Evolutionary conservation across 352 stramenopile genomes (phyloP), one percentile per base, ranked within the genome.

Genomic region (Phytophthora gonapodyides): DNA sequence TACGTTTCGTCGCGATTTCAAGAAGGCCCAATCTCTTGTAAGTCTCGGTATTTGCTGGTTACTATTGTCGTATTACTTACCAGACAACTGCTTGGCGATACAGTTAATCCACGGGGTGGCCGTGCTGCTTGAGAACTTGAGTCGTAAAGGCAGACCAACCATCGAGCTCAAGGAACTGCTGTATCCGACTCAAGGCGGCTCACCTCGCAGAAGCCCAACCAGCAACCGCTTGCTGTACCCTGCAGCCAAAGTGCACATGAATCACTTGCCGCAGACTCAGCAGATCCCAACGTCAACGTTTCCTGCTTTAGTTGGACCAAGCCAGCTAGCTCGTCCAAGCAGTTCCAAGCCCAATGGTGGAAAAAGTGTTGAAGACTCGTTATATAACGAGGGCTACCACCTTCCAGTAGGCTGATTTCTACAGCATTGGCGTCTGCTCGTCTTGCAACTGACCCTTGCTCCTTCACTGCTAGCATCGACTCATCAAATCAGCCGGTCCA

Each of bases 81-180:
- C 44, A 24, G 15, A 38, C 7, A 44, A 33, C 7, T 45, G n/a
- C 41, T n/a, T 12, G 43, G 16, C 7, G 21, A 13, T 59, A 9
- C 46, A 88, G 81, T 64, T 90, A 11, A 84, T 90, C 15, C 64
- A 84, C 36, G 71, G 61, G 11, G 75, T 87, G 5, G 69, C 78
- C 15, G 80, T 76, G 21, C 72, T 89, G 38, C 44, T 89, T 13
- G 73, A 70, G 1, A 85, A 57, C 45, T 50, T 89, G 37, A 85
- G 63, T 40, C 61, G 62, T 30, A 76, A 76, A 49, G 55, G 61
- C 37, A 82, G 71, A 35, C 27, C 34, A 3, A 55, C 55, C 0
- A 37, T 70, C 3, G 43, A 49, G 2, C 31, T 46, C n/a, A 48
- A 49, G 19, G 38, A 66, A 37, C 27, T 70, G 10, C 7, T 52